Conservation (phyloP, 2,329 filamentous ascomycete genomes). For the Ophiosphaerella korrae region DNA sequence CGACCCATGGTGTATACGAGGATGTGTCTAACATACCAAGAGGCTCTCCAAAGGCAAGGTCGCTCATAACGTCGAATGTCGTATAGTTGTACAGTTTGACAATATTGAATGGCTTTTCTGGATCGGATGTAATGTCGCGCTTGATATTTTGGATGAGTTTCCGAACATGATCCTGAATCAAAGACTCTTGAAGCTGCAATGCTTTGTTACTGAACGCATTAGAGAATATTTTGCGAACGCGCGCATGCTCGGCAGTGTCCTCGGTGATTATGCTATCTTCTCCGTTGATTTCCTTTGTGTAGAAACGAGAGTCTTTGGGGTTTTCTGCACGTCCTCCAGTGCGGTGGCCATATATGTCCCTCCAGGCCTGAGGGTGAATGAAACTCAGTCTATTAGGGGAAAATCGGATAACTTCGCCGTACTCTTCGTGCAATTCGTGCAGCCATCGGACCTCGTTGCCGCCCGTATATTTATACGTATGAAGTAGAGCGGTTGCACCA, state of each 20-base stretch:
- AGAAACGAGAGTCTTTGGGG: constrained; percentile 4
- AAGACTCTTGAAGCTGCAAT: no score
- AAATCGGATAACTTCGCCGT: constrained; percentile 32
- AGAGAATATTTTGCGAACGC: constrained; percentile 24
- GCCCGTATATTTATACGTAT: no score
- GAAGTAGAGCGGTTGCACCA: no score
- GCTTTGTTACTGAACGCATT: constrained; percentile 32
- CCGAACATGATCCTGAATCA: not conserved
- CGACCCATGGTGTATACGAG: constrained; percentile 37
- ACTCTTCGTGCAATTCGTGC: constrained; percentile 38
- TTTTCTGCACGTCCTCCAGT: constrained; percentile 4
- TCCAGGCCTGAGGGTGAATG: constrained; percentile 13
- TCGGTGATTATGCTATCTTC: not conserved
- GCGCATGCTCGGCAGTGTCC: constrained; percentile 11
- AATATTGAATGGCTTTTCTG: not conserved
- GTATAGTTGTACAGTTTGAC: constrained; percentile 14
- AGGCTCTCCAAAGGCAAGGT: constrained; percentile 58
- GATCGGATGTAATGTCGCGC: not conserved
- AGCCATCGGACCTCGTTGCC: no score
- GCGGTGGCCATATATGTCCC: constrained; percentile 27
- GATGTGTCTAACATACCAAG: constrained; percentile 27
- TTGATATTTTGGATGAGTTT: not conserved
- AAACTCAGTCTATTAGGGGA: constrained; percentile 24
- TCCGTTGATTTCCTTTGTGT: not conserved
- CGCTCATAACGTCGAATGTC: constrained; percentile 39